Base-by-base conservation (phyloP, 768 basidiomycete species). In the Galerina sulciceps region DNA sequence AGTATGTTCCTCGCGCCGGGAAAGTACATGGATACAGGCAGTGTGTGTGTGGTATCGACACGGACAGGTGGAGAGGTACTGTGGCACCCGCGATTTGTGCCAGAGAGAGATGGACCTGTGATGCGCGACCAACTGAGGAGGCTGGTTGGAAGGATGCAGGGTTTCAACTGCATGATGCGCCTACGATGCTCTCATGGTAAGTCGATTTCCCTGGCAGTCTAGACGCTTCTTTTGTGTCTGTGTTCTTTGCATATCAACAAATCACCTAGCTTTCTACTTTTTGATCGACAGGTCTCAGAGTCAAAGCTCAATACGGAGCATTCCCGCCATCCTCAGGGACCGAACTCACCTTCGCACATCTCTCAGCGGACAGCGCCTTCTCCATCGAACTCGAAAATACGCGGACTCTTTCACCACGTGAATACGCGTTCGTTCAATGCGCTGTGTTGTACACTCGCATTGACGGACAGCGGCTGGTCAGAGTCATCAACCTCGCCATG, bases 61-160 rank as follows among this genome's bases (percentile, higher is more conserved):
- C 69, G 86, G 10, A 94, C 93, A 6, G 97, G 97, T 13, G 97
- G 97, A 17, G 93, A 95, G 57, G 66, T 96, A 1, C 96, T 90
- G 74, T 96, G 89, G 77, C 91, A 96, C 67, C 97, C 96, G 9
- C 84, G 92, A n/a, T 99, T 94, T 70, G 82, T 89, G 52, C 81
- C 85, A 3, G 70, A 73, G 6, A 82, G 90, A 48, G 94, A 97
- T 69, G 80, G 80, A 8, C 66, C 76, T 8, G 76, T 85, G 5
- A 66, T 99, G 11, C 74, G 81, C n/a, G 89, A 88, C n/a, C 92
- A 98, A 65, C 68, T 99, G 18, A 79, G 79, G 54, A 81, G 92
- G 17, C 68, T 96, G 6, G 67, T 93, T 31, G 76, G 79, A 2
- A 81, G 94, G 22, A 87, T 83, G 63, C 88, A 89, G 9, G 94